These are phyloP conservation scores for Excoecaria agallocha DNA, from an alignment of 345 rosid genomes.

Conservation along the genomic window DNA sequence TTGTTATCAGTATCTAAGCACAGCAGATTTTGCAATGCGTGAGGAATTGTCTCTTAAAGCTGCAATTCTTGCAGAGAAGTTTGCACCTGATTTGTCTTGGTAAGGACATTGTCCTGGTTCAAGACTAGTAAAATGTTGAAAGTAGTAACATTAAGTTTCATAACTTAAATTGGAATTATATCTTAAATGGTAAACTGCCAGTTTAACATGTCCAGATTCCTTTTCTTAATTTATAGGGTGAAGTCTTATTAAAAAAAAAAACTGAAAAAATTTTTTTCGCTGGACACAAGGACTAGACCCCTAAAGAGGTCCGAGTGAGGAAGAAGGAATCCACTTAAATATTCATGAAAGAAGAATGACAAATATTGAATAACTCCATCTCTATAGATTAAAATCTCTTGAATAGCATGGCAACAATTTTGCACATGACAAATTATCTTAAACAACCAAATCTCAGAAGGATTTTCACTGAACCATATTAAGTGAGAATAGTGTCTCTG, in stretches of 20 bases:
- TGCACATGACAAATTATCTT: neutral
- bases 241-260: neutral
- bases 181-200: neutral
- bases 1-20: conserved; percentile 79
- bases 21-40: conserved; percentile 98
- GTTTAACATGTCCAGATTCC: neutral
- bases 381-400: no score
- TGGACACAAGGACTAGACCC: neutral
- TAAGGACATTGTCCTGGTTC: conserved; percentile 34
- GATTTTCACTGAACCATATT: neutral
- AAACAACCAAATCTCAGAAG: neutral
- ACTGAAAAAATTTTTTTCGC: neutral
- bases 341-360: no score
- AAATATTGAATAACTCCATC: neutral
- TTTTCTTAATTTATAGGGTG: neutral
- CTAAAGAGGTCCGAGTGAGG: neutral
- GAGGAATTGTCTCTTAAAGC: conserved; percentile 98
- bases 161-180: neutral
- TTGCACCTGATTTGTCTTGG: conserved; percentile 99
- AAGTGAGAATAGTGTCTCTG: neutral
- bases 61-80: conserved; percentile 99
- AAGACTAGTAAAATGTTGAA: conserved; percentile 4
- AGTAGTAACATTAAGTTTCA: neutral
- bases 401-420: neutral
- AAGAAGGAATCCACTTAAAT: no score